A percentile compares a stretch with the other conserved stretches of the same genome.
These are phyloP conservation scores for Pythium brassicae DNA, from an alignment of 352 stramenopile species.

Conservation along the genomic window DNA sequence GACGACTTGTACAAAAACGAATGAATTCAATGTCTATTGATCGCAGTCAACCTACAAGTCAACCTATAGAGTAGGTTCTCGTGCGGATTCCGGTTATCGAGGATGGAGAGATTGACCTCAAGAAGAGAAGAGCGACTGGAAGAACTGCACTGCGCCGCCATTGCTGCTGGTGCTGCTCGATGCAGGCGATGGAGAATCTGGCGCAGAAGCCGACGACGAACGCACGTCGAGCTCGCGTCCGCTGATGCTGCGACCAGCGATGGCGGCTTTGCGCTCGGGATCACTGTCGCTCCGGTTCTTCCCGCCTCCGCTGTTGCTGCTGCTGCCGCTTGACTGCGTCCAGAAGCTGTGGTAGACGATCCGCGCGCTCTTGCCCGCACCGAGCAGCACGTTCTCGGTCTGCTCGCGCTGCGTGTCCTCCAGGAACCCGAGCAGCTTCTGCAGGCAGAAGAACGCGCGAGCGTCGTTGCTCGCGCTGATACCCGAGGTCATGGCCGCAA, in stretches of 20 bases:
- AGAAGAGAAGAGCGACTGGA: conserved; percentile 16
- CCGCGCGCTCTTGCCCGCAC: conserved; percentile 44
- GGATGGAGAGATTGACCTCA: not conserved
- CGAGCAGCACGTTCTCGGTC: conserved; percentile 55
- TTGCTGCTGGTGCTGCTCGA: not conserved
- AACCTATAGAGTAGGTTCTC: not conserved
- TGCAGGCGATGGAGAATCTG: not conserved
- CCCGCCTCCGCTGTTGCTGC: not conserved
- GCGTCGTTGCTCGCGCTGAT: conserved; percentile 16
- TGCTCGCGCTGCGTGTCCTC: conserved; percentile 42
- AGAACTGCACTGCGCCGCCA: conserved; percentile 8
- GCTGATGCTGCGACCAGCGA: not conserved
- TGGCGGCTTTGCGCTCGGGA: not conserved
- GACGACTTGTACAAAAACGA: too few relatives aligned
- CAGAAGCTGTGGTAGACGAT: conserved; percentile 64
- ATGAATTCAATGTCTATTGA: not conserved
- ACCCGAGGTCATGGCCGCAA: conserved; percentile 6
- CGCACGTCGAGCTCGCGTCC: not conserved
- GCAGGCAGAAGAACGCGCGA: conserved; percentile 57
- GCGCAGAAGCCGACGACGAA: not conserved
- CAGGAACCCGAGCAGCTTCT: conserved; percentile 61
- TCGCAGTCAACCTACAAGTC: not conserved
- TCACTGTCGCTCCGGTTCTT: not conserved
- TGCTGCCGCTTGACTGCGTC: conserved; percentile 27
- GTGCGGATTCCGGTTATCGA: too few relatives aligned